Base-by-base conservation (phyloP, 192 early-diverging fungal genomes). In the Backusella parvicylindrica region DNA sequence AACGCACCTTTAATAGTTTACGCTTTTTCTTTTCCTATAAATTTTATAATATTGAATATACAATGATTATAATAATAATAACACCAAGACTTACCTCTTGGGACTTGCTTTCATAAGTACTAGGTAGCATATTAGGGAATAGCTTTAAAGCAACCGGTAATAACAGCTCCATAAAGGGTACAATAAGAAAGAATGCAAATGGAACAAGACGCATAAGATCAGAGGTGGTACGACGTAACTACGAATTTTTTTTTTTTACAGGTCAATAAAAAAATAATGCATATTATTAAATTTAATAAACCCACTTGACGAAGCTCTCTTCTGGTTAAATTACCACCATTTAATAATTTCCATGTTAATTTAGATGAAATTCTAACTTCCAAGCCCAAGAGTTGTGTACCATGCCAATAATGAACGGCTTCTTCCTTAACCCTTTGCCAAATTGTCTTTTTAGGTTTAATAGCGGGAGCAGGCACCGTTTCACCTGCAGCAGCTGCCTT, bases 81-180 rank as follows among this genome's bases (percentile, higher is more conserved):
- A n/a, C 26, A 37, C 2, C 9, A 30, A 13, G 21, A 60, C 60
- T 60, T 80, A 92, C 91, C 83, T 91, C 89, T 70, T 86, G 85
- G 81, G 88, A 95, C 84, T 95, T 93, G 88, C 92, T 91, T 81
- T 97, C 96, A 85, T 96, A 99, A 5, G 97, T 99, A 70, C 91
- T 93, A 11, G 97, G 97, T 38, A 99, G 81, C 95, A 99, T 97
- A 76, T 96, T 94, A 26, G 97, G 97, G 90, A 98, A 99, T 56
- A 99, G 83, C 81, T 94, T 92, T 63, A 99, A 83, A 8, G 94
- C 88, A 33, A 99, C 87, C 12, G 97, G 97, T 38, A 99, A 83
- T 53, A 95, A 84, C n/a, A 99, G 86, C 84, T 99, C 97, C 79
- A 95, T 91, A 82, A 99, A 99, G 47, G 97, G 97, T 37, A 99